Evolutionary conservation across 2,329 filamentous ascomycete species (phyloP), one percentile per base, ranked within the genome.

Genomic region (Pseudohalonectria lignicola): DNA sequence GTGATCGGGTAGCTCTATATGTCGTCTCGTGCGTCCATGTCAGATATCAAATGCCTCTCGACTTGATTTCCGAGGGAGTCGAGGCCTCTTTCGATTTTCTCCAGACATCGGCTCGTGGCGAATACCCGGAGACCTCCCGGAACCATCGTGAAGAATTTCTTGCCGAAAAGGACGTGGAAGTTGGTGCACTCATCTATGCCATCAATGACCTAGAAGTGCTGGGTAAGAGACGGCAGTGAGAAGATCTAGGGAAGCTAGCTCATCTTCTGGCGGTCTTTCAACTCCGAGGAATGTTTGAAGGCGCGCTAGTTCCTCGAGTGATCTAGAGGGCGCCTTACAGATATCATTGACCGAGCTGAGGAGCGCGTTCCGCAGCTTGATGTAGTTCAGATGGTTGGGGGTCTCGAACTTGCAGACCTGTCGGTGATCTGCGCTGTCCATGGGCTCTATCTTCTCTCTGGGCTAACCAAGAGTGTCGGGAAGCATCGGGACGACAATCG

Each of bases 401-500:
- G 31, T 50, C 8, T 49, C 41, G 39, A 57, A 61, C 41, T 61
- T 61, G 49, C 55, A 60, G 16, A 61, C 45, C 5, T 53, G 47
- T 10, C 55, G 49, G 42, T 61, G 57, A 39, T 60, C 52, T 6
- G 57, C 55, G 41, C n/a, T n/a, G n/a, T 57, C 42, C 28, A 56
- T 41, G 2, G 44, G 45, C 12, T 44, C 34, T 6, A 47, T 45
- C 20, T 40, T 41, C 36, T 55, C 53, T 9, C 43, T 40, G 1
- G 31, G 39, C 31, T 49, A 52, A 12, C 48, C 47, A 3, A 56
- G 44, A 2, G 46, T 37, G 1, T 52, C 52, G 7, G 51, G 49
- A 4, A 47, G 41, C 15, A 40, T 42, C 3, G 49, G 44, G 6
- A 55, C 50, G 13, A 55, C 44, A 16, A 48, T 39, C 2, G 37